Conservation (phyloP, 2,329 filamentous ascomycete species). For the Massarina eburnea region DNA sequence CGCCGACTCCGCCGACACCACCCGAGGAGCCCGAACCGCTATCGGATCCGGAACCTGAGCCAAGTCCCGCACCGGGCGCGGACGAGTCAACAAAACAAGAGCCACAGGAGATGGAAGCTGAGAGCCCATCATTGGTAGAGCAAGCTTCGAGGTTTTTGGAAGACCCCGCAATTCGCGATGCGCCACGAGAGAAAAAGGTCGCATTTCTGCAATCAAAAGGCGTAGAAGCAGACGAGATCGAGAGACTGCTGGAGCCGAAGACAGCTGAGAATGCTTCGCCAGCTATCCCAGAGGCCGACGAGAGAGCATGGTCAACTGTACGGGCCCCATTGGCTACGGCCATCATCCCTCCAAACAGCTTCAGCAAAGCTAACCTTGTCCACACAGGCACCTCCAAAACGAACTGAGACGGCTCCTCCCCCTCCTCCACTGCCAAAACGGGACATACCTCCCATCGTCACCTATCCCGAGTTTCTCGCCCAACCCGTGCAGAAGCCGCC, state of each 20-base stretch:
- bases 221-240: slow-evolving; percentile 66
- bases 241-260: slow-evolving; percentile 57
- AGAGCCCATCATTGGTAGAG: slow-evolving; percentile 49
- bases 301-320: slow-evolving; percentile 33
- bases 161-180: slow-evolving; percentile 70
- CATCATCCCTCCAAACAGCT: neutral
- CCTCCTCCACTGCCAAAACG: slow-evolving; percentile 25
- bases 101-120: slow-evolving; percentile 5
- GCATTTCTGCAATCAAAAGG: slow-evolving; percentile 79
- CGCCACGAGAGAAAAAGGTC: slow-evolving; percentile 70
- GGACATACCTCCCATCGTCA: slow-evolving; percentile 63
- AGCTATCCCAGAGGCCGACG: slow-evolving; percentile 23
- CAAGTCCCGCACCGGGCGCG: slow-evolving; percentile 13
- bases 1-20: neutral
- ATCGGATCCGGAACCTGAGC: slow-evolving; percentile 15
- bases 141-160: slow-evolving; percentile 76
- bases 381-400: slow-evolving; percentile 19
- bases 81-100: slow-evolving; percentile 10
- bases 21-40: slow-evolving; percentile 15
- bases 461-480: slow-evolving; percentile 66
- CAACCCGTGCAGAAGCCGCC: slow-evolving; percentile 61
- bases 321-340: too few species aligned
- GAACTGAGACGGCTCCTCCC: slow-evolving; percentile 11
- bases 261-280: slow-evolving; percentile 11
- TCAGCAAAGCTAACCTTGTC: slow-evolving; percentile 10